Base-by-base conservation (phyloP, 805 yeast genomes). In the Cyberlindnera xishuangbannaensis region DNA sequence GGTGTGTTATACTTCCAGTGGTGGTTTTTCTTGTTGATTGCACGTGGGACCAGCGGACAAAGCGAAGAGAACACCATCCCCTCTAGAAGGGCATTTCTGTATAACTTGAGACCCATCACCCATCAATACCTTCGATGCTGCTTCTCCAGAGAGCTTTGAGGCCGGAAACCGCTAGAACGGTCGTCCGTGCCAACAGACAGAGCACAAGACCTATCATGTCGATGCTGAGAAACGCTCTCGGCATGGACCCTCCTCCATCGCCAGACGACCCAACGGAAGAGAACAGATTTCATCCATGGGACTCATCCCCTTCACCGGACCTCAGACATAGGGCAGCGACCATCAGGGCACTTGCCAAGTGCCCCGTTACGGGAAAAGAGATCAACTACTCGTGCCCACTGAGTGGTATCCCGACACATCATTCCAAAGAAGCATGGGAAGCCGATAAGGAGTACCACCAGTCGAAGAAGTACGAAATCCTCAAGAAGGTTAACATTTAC, bases 391-490 rank as follows among this genome's bases (percentile, higher is more conserved):
- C 88, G 2, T 92, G 97, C 62, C 98, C 98, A 2, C 64, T 73
- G 36, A 83, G 95, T 5, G 98, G 98, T 3, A 87, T 92, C 31
- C 98, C 99, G 16, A 92, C 98, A 4, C 98, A 92, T 58, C 94
- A 85, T 54, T 78, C 85, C 15, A 69, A 71, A 53, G 86, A 82
- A 44, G 96, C 95, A 1, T 92, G 97, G 95, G 79, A 78, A 50
- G 61, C 64, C 35, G 97, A 92, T 56, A 64, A 53, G 7, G 76
- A 72, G 16, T 88, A 88, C 56, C 96, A 85, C 50, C 51, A 62
- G 16, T 54, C 73, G 17, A 72, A 78, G 48, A 74, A 67, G 43
- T 83, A 83, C 58, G 84, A 86, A 51, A 60, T 74, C 27, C 71
- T 92, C 64, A 82, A 80, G 51, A 82, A 83, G 61, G 97, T 85